Conservation (phyloP, 2,329 filamentous ascomycete genomes). For the Arthrinium phaeospermum region DNA sequence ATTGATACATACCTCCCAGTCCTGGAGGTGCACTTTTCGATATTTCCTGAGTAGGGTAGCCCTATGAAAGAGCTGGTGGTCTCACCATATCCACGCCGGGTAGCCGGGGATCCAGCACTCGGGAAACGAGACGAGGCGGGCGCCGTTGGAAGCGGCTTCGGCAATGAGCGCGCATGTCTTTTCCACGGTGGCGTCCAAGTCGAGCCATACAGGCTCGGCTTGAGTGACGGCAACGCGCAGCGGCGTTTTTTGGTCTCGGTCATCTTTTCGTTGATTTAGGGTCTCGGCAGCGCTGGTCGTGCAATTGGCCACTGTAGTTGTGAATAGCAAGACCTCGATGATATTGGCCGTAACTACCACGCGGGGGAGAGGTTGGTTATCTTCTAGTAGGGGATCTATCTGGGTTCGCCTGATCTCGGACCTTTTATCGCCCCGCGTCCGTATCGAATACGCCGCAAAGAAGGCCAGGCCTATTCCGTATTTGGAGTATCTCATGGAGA, state of each 20-base stretch:
- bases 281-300: not conserved
- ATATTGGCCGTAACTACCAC: too few relatives aligned
- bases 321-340: not conserved
- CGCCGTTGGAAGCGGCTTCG: conserved; percentile 53
- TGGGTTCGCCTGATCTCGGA: not conserved
- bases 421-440: not conserved
- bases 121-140: conserved; percentile 54
- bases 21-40: not conserved
- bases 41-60: not conserved
- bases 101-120: conserved; percentile 53
- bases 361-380: too few relatives aligned
- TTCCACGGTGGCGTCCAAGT: conserved; percentile 50
- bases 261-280: not conserved
- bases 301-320: not conserved
- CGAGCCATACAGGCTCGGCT: conserved; percentile 59
- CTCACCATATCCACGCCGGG: conserved; percentile 33
- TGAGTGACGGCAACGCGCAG: conserved; percentile 54
- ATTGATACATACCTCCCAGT: not conserved
- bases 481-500: not conserved
- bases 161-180: conserved; percentile 56
- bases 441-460: not conserved
- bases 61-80: not conserved
- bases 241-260: not conserved
- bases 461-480: not conserved
- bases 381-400: not conserved